phyloP scores from a whole-genome alignment of 139 green algal species.

The Nannochloris sp. region DNA sequence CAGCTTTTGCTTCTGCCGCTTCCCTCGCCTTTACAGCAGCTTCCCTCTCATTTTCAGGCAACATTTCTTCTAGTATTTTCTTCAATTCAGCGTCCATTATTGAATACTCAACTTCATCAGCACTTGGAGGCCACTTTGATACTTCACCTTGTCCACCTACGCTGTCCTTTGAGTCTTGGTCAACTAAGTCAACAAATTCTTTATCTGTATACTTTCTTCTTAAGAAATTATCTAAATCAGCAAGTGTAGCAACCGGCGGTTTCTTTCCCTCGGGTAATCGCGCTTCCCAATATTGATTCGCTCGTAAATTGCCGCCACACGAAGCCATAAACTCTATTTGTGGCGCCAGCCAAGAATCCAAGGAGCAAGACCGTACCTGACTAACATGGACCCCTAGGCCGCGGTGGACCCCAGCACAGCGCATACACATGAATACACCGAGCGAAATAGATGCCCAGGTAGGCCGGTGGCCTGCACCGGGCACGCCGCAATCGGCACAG shows the following conservation, averaged over 20 bases:
- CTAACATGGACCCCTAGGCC: slow-evolving; percentile 63
- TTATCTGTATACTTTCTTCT: slow-evolving; percentile 30
- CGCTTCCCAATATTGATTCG: slow-evolving; percentile 45
- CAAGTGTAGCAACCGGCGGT: slow-evolving; percentile 21
- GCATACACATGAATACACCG: slow-evolving; percentile 71
- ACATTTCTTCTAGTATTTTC: background rate
- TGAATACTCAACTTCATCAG: too few relatives aligned
- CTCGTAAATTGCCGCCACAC: slow-evolving; percentile 61
- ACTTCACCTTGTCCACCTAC: too few relatives aligned
- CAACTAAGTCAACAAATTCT: slow-evolving; percentile 1
- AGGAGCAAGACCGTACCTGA: slow-evolving; percentile 58
- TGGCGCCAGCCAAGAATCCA: slow-evolving; percentile 53
- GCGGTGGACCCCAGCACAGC: slow-evolving; percentile 55
- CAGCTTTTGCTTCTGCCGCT: background rate
- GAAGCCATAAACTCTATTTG: slow-evolving; percentile 48
- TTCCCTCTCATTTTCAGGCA: background rate
- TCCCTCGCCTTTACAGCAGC: background rate
- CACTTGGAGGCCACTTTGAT: too few relatives aligned
- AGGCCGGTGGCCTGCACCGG: slow-evolving; percentile 29
- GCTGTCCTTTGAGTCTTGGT: too few relatives aligned
- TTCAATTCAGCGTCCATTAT: background rate
- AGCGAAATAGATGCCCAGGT: slow-evolving; percentile 65
- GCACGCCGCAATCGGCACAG: slow-evolving; percentile 59
- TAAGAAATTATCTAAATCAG: slow-evolving; percentile 40
- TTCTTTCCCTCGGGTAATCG: background rate